phyloP scores from a whole-genome alignment of 1,139 yeast species.

The Taphrina deformans region DNA sequence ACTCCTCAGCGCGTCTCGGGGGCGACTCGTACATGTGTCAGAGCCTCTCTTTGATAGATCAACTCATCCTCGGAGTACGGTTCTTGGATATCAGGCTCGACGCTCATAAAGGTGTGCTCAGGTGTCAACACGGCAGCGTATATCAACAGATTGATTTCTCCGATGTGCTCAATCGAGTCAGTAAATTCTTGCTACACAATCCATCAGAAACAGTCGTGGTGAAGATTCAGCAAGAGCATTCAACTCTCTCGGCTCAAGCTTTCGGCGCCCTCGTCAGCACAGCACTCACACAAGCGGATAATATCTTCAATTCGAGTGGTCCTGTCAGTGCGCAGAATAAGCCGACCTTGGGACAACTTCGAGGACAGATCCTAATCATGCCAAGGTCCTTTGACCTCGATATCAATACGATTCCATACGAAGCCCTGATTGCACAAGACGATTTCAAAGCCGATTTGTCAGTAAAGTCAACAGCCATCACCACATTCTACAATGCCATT shows the following conservation, averaged over 20 bases:
- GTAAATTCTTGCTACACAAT: background rate
- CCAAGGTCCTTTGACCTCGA: conserved; percentile 17
- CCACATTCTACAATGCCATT: conserved; percentile 11
- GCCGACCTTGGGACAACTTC: conserved; percentile 11
- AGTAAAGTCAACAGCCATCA: conserved; percentile 7
- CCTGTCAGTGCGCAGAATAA: background rate
- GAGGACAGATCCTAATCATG: conserved; percentile 16
- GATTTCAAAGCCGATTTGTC: conserved; percentile 7
- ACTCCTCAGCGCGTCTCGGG: conserved; percentile 24
- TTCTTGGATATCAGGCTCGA: conserved; percentile 24
- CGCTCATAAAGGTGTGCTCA: background rate
- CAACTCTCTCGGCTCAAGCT: background rate
- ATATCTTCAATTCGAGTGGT: conserved; percentile 1
- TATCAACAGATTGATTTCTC: conserved; percentile 6
- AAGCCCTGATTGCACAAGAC: conserved; percentile 23
- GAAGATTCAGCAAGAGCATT: conserved; percentile 27
- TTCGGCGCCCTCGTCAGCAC: conserved; percentile 3
- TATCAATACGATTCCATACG: conserved; percentile 15
- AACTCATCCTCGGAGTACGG: conserved; percentile 18
- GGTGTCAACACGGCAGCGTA: conserved; percentile 30
- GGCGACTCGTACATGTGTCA: conserved; percentile 27
- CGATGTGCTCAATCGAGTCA: conserved; percentile 7
- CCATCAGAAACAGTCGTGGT: conserved; percentile 15
- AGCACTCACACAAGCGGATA: background rate
- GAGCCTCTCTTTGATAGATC: conserved; percentile 17